phyloP scores from a whole-genome alignment of 2,329 filamentous ascomycete species.

The Neofusicoccum laricinum region DNA sequence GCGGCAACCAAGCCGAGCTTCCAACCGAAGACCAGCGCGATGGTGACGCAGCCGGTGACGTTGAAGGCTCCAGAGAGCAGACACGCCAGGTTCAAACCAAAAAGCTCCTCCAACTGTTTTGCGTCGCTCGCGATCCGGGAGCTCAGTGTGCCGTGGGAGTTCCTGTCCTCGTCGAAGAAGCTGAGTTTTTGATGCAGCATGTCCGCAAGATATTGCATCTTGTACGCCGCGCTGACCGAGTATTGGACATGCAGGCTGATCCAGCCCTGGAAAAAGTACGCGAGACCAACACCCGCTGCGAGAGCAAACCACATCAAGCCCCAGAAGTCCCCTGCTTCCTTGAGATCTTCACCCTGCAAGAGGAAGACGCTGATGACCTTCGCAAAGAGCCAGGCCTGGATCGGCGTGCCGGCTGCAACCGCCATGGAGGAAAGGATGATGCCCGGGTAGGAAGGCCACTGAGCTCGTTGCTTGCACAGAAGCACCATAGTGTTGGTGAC shows the following conservation, averaged over 20 bases:
- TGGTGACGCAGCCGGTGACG: slow-evolving; percentile 64
- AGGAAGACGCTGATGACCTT: not conserved
- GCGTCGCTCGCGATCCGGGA: slow-evolving; percentile 82
- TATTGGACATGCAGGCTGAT: not conserved
- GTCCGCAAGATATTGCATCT: not conserved
- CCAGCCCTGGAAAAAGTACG: not conserved
- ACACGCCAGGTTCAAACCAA: slow-evolving; percentile 78
- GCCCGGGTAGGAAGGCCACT: not conserved
- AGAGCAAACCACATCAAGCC: not conserved
- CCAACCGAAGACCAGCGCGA: slow-evolving; percentile 73
- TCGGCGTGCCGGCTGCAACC: not conserved
- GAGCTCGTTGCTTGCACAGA: not conserved
- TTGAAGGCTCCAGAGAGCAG: slow-evolving; percentile 75
- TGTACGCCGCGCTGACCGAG: not conserved
- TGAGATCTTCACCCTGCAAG: not conserved
- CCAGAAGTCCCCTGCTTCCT: not conserved
- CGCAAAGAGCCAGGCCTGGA: not conserved
- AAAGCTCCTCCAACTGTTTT: slow-evolving; percentile 79
- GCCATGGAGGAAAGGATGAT: not conserved
- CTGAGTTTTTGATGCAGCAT: slow-evolving; percentile 74
- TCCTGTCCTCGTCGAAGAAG: slow-evolving; percentile 81
- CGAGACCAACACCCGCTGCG: not conserved
- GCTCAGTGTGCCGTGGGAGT: slow-evolving; percentile 80
- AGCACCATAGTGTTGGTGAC: not conserved
- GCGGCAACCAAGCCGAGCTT: slow-evolving; percentile 80